Base-by-base conservation (phyloP, 2,329 filamentous ascomycete species). In the Aspergillus sp. region DNA sequence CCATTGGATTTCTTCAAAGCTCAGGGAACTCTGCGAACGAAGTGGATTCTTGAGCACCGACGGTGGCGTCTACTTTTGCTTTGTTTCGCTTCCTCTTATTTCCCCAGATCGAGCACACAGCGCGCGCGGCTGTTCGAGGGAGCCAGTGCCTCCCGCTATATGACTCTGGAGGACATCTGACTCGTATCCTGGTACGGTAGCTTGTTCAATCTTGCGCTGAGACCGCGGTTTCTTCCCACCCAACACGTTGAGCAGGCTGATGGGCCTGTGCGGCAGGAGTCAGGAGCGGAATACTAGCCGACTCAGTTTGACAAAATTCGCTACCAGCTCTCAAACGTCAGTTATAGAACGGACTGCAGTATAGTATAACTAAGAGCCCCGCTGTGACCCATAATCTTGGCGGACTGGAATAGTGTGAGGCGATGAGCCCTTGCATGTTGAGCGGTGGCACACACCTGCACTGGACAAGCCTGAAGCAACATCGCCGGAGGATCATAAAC, bases 1-100 rank as follows among this genome's bases (percentile, higher is more conserved):
- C 46, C 50, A 60, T 51, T 60, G 34, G 52, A 15, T 52, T 51
- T 45, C 31, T 13, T 19, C 28, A 45, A 47, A 34, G 46, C 13
- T 17, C 28, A 50, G 52, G 46, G 58, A 60, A 60, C 52, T 28
- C 58, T 60, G 58, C 58, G 58, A 60, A 60, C 58, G 58, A 45
- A 59, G 56, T 54, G 51, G 58, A 45, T 30, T 31, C 30, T 13
- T 22, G 43, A 60, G 45, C 51, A 50, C 28, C 50, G 51, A 54
- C 46, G 38, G 57, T 60, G 57, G 57, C 57, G 51, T n/a, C 31
- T 51, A 30, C 19, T 4, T 53, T 59, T 60, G 43, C 57, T 50
- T 59, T 54, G 19, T 19, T 48, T 59, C 17, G 13, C 30, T 54
- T 30, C 45, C 13, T 49, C 45, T 43, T 54, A 31, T 54, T 56